Conservation (phyloP, 2,329 filamentous ascomycete genomes). For the Phoma sp. region DNA sequence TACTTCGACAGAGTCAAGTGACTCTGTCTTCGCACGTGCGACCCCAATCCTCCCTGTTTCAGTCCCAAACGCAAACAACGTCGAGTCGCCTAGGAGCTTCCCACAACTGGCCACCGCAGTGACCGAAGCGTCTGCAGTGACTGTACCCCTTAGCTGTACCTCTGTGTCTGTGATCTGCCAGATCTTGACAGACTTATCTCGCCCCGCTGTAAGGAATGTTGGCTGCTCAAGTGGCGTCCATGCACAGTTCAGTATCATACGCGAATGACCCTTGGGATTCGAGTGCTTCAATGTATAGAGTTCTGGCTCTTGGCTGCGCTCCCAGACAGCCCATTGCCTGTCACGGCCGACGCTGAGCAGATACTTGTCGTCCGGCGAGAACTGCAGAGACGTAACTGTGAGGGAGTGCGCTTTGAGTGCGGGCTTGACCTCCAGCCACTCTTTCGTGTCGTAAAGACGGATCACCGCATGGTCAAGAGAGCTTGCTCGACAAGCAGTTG, state of each 20-base stretch:
- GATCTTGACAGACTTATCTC: slow-evolving; percentile 80
- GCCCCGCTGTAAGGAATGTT: slow-evolving; percentile 83
- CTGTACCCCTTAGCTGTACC: slow-evolving; percentile 30
- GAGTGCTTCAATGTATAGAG: slow-evolving; percentile 65
- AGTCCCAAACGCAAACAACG: slow-evolving; percentile 42
- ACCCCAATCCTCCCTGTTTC: slow-evolving; percentile 40
- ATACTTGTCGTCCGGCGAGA: slow-evolving; percentile 74
- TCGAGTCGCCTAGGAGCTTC: neutral
- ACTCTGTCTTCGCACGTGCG: slow-evolving; percentile 7
- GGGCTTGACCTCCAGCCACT: slow-evolving; percentile 87
- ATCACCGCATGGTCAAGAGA: slow-evolving; percentile 95
- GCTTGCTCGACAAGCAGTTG: slow-evolving; percentile 91
- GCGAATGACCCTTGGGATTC: slow-evolving; percentile 83
- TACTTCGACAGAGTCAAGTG: slow-evolving; percentile 23
- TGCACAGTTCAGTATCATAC: slow-evolving; percentile 89
- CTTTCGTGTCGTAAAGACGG: slow-evolving; percentile 82
- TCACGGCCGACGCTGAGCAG: slow-evolving; percentile 91
- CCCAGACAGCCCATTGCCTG: slow-evolving; percentile 86
- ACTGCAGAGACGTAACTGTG: slow-evolving; percentile 82
- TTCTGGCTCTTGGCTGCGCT: slow-evolving; percentile 51
- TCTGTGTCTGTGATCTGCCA: slow-evolving; percentile 53
- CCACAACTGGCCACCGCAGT: slow-evolving; percentile 37
- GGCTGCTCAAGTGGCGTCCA: slow-evolving; percentile 65
- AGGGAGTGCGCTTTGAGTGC: slow-evolving; percentile 83
- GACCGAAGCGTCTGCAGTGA: slow-evolving; percentile 34